Conservation (phyloP, 768 basidiomycete genomes). For the Cubamyces lactineus region DNA sequence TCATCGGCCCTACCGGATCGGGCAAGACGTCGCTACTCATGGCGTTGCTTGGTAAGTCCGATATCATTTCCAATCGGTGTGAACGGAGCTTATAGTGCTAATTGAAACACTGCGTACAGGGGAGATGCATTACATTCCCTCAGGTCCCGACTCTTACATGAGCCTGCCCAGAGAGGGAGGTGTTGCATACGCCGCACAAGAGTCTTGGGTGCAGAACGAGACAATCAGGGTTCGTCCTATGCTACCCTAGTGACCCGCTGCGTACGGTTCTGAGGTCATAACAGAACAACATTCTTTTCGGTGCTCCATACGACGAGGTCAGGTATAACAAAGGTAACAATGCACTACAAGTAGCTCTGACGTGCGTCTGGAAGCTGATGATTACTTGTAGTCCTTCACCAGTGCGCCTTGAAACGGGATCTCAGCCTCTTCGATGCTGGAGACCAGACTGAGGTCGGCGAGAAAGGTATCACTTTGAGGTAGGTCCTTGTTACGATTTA, state of each 20-base stretch:
- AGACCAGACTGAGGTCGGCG: constrained; percentile 59
- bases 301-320: constrained; percentile 31
- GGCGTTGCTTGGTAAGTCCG: constrained; percentile 23
- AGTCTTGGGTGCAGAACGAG: constrained; percentile 53
- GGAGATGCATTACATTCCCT: constrained; percentile 39
- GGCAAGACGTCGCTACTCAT: constrained; percentile 63
- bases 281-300: constrained; percentile 34
- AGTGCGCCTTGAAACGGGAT: constrained; percentile 49
- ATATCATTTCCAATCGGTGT: not conserved
- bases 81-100: not conserved
- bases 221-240: constrained; percentile 38
- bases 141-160: constrained; percentile 41
- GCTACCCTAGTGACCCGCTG: not conserved
- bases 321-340: constrained; percentile 30
- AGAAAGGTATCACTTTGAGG: constrained; percentile 55
- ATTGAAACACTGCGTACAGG: constrained; percentile 9
- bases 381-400: constrained; percentile 35
- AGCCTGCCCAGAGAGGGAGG: constrained; percentile 48
- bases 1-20: constrained; percentile 58
- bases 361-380: not conserved
- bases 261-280: not conserved
- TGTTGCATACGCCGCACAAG: constrained; percentile 52
- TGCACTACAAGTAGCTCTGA: not conserved
- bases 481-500: not conserved
- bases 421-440: constrained; percentile 51